These are phyloP conservation scores for Suillus weaverae DNA, from an alignment of 768 basidiomycete genomes.

Conservation along the genomic window DNA sequence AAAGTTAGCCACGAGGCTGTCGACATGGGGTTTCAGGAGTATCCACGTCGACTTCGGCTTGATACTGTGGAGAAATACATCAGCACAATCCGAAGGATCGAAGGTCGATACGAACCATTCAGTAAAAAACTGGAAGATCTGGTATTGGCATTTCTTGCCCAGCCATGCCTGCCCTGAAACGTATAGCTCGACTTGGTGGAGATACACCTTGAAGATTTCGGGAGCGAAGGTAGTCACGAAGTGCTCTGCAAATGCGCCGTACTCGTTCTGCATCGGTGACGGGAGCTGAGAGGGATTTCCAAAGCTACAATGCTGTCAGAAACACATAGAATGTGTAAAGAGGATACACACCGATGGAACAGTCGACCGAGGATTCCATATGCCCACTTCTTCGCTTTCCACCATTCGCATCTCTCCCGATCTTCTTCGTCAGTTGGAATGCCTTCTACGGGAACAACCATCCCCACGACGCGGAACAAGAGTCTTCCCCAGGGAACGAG, in stretches of 20 bases:
- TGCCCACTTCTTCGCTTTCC: constrained; percentile 94
- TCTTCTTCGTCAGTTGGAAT: constrained; percentile 75
- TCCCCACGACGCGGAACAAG: constrained; percentile 76
- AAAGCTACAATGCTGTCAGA: constrained; percentile 45
- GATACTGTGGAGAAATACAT: constrained; percentile 50
- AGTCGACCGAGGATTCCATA: constrained; percentile 70
- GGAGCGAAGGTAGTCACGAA: constrained; percentile 81
- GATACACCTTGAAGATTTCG: constrained; percentile 81
- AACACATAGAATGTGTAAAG: background rate
- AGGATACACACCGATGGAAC: constrained; percentile 60
- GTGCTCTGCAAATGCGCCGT: constrained; percentile 70
- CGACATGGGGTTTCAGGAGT: constrained; percentile 81
- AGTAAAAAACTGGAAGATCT: constrained; percentile 82
- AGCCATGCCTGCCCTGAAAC: constrained; percentile 78
- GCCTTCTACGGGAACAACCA: constrained; percentile 61
- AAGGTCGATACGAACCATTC: constrained; percentile 64
- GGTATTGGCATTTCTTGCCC: constrained; percentile 80
- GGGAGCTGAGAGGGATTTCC: constrained; percentile 90
- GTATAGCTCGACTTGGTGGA: constrained; percentile 62
- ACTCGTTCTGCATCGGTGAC: constrained; percentile 64
- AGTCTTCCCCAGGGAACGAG: constrained; percentile 88
- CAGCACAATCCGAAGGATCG: constrained; percentile 5
- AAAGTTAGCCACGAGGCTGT: constrained; percentile 74
- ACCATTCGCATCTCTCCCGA: constrained; percentile 81
- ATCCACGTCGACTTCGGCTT: constrained; percentile 93